Conservation (phyloP, 257 asterid species). For the Anisodus tanguticus region DNA sequence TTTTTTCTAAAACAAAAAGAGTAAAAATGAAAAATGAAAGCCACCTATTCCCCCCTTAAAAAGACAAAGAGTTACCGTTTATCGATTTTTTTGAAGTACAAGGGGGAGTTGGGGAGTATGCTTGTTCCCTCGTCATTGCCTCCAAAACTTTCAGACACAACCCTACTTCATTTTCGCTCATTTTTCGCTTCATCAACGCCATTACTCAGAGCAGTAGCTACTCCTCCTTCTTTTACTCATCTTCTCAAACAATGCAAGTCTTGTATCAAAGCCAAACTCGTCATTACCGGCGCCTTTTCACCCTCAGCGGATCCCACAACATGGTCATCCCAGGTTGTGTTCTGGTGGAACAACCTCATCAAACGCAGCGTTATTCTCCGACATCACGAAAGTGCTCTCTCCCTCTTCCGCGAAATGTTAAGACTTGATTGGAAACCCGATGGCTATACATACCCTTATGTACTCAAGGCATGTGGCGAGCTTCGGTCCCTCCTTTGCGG, state of each 20-base stretch:
- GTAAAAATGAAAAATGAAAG: too few species aligned
- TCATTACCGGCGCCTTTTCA: not conserved
- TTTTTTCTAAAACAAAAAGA: too few species aligned
- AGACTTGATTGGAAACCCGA: constrained; percentile 65
- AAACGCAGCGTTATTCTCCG: constrained; percentile 45
- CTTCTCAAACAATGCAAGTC: constrained; percentile 29
- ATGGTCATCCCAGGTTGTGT: constrained; percentile 37
- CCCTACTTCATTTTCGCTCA: not conserved
- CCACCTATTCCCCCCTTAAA: too few species aligned
- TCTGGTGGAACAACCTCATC: constrained; percentile 81
- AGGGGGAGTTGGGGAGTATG: not conserved
- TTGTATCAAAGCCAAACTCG: constrained; percentile 30
- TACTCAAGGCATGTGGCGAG: constrained; percentile 71
- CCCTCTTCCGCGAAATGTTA: constrained; percentile 65
- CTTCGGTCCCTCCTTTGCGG: constrained; percentile 47
- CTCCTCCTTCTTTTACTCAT: not conserved
- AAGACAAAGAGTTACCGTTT: too few species aligned
- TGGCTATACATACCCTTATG: constrained; percentile 72
- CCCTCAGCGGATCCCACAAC: not conserved
- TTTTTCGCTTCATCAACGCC: constrained; percentile 23
- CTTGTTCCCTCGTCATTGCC: not conserved
- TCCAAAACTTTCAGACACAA: constrained; percentile 16
- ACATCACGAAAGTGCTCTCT: constrained; percentile 48
- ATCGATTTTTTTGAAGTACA: not conserved
- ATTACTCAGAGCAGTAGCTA: not conserved